Conservation (phyloP, 768 basidiomycete species). For the Boletus rex-veris region DNA sequence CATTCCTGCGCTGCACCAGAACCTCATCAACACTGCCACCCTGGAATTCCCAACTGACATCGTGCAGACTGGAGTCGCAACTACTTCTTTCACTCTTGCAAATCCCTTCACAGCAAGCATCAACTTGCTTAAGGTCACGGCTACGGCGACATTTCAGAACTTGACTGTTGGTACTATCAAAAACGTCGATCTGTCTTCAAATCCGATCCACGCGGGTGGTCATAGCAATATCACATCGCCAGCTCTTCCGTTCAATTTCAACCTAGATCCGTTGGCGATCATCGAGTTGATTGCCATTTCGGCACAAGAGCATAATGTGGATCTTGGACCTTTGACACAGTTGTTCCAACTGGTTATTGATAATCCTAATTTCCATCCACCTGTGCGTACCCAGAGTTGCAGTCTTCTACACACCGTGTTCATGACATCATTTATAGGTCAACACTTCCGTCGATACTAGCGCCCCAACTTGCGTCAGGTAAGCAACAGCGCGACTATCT, state of each 20-base stretch:
- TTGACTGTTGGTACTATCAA: constrained; percentile 59
- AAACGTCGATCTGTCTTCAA: constrained; percentile 48
- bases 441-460: constrained; percentile 51
- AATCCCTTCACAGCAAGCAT: constrained; percentile 76
- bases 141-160: constrained; percentile 52
- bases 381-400: constrained; percentile 34
- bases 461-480: constrained; percentile 59
- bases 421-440: constrained; percentile 36
- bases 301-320: constrained; percentile 51
- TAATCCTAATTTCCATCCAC: constrained; percentile 49
- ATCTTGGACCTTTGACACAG: constrained; percentile 55
- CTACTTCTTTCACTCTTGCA: constrained; percentile 51
- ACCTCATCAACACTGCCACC: constrained; percentile 52
- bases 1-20: constrained; percentile 63
- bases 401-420: not conserved
- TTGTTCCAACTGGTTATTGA: constrained; percentile 53
- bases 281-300: constrained; percentile 51
- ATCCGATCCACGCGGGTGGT: constrained; percentile 58
- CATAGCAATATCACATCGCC: constrained; percentile 57
- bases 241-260: constrained; percentile 57
- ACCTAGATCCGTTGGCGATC: constrained; percentile 59
- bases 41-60: constrained; percentile 63
- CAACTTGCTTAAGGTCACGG: constrained; percentile 52
- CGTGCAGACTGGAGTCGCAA: constrained; percentile 55
- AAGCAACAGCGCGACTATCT: not conserved